Evolutionary conservation across 495 filamentous ascomycete genomes (phyloP), one percentile per base, ranked within the genome.

Genomic region (Chaetomium tenue): DNA sequence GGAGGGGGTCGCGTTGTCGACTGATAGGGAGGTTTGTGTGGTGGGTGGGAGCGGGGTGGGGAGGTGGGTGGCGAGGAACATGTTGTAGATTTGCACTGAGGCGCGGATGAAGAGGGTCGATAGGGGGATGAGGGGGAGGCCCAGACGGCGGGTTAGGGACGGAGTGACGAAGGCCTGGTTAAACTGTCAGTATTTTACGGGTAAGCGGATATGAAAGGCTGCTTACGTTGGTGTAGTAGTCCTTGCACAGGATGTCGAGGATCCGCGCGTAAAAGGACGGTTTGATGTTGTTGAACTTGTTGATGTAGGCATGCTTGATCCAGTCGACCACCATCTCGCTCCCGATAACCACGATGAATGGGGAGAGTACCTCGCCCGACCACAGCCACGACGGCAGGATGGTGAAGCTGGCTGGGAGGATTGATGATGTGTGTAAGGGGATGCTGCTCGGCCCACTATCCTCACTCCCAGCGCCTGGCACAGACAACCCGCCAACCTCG

Each of bases 251-350:
- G 3, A 98, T 87, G 71, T 99, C 94, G 16, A 97, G 80, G 74
- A 94, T 97, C 37, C 91, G 86, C 16, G 84, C 82, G 71, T 99
- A 98, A 47, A 99, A 87, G 3, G 83, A 88, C 22, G 95, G 95
- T 47, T 92, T 91, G 57, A 89, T 90, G 67, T 94, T 95, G 80
- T 99, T 99, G 80, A 99, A 99, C 74, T 99, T 99, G 65, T 86
- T 92, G 74, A 98, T 94, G 74, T 96, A 99, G 15, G 91, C 90
- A 71, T 99, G 94, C 74, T 99, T 99, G 66, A 97, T 78, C 91
- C 90, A 97, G 73, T 99, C 94, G 1, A 99, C 94, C 1, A 96
- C 76, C 90, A 96, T 97, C 76, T 99, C 94, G 30, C 91, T 94
- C 13, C 93, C 92, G 11, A 99, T 83, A 5, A 98, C 94, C 0